Conservation (phyloP, 2,329 filamentous ascomycete species). For the Hypoxylon sp. region DNA sequence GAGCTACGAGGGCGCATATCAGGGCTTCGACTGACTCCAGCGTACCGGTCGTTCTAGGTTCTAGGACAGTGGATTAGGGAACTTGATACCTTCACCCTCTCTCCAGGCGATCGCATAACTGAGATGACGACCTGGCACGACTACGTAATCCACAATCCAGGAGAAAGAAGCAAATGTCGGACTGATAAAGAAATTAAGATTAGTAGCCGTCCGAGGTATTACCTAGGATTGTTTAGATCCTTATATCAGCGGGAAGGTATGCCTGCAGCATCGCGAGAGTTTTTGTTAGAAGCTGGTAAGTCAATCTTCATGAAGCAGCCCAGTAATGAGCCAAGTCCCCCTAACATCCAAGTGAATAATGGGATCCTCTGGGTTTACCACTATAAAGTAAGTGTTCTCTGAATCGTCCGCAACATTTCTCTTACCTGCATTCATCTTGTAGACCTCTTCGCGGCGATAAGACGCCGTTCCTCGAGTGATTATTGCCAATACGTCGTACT, state of each 20-base stretch:
- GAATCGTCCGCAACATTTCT: not conserved
- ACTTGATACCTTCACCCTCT: slow-evolving; percentile 28
- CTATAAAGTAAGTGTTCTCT: slow-evolving; percentile 21
- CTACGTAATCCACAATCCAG: slow-evolving; percentile 28
- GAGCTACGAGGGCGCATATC: slow-evolving; percentile 25
- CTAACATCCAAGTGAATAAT: slow-evolving; percentile 21
- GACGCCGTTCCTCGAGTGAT: not conserved
- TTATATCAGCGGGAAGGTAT: slow-evolving; percentile 24
- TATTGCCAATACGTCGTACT: not conserved
- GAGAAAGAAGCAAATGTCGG: slow-evolving; percentile 39
- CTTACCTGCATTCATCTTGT: not conserved
- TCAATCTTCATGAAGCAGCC: not conserved
- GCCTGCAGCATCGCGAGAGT: slow-evolving; percentile 38
- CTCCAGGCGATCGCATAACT: slow-evolving; percentile 29
- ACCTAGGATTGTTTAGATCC: slow-evolving; percentile 27
- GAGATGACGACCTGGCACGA: slow-evolving; percentile 41
- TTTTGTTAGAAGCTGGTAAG: slow-evolving; percentile 38
- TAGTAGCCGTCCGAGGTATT: slow-evolving; percentile 30
- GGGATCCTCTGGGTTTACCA: slow-evolving; percentile 41
- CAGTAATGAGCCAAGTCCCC: not conserved
- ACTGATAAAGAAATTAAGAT: slow-evolving; percentile 25
- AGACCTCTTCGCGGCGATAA: not conserved
- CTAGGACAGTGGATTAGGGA: slow-evolving; percentile 42
- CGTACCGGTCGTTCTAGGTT: slow-evolving; percentile 37
- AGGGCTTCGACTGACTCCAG: slow-evolving; percentile 37